Conservation (phyloP, 2,329 filamentous ascomycete species). For the Fusarium luffae region DNA sequence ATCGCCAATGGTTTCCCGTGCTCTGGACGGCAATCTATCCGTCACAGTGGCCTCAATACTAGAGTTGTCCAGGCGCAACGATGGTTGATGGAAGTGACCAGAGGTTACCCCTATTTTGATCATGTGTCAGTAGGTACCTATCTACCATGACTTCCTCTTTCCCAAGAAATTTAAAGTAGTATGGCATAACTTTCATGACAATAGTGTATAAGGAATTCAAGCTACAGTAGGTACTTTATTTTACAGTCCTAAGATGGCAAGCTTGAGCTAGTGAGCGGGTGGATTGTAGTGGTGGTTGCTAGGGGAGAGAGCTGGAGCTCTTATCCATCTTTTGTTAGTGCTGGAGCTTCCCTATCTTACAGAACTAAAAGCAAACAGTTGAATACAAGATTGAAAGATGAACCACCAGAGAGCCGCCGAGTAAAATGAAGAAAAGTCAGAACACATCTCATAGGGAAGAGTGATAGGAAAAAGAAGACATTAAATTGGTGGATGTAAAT, state of each 20-base stretch:
- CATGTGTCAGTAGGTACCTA: neutral
- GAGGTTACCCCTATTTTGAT: constrained; percentile 8
- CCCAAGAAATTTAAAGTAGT: neutral
- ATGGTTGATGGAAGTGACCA: neutral
- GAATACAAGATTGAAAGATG: neutral
- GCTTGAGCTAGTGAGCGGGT: constrained; percentile 9
- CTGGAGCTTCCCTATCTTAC: neutral
- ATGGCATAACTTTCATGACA: neutral
- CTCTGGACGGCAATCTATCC: constrained; percentile 1
- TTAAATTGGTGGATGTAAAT: neutral
- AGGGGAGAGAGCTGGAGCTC: constrained; percentile 1
- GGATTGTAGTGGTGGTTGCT: constrained; percentile 19
- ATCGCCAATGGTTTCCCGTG: neutral
- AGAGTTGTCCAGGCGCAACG: neutral
- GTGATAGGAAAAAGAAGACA: constrained; percentile 11
- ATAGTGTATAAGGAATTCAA: neutral
- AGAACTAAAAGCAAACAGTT: neutral
- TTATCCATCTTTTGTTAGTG: neutral
- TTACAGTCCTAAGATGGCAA: constrained; percentile 3
- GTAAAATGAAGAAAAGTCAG: neutral
- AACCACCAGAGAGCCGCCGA: neutral
- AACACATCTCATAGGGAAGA: neutral
- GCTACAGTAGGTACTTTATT: neutral
- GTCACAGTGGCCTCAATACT: constrained; percentile 4
- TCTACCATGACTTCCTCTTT: neutral